Evolutionary conservation across 805 yeast species (phyloP).

Genomic region (Wickerhamomyces xylosicus): DNA sequence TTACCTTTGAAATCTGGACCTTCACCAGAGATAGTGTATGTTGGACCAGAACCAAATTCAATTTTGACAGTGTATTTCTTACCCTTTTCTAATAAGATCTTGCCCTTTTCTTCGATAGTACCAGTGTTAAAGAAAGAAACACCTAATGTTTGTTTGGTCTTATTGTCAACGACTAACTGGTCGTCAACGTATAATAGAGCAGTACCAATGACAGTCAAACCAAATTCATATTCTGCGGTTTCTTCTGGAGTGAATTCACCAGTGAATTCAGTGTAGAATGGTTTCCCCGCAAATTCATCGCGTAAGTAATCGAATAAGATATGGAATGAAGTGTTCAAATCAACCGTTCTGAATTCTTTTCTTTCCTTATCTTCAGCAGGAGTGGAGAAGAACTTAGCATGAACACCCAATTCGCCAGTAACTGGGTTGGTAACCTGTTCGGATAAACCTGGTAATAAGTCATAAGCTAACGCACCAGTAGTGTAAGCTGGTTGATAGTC

Average conservation of each 20-base stretch:
- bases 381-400: slow-evolving; percentile 16
- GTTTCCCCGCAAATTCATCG: slow-evolving; percentile 9
- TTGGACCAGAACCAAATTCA: slow-evolving; percentile 41
- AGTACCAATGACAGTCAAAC: slow-evolving; percentile 42
- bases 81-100: slow-evolving; percentile 31
- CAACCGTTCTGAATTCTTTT: slow-evolving; percentile 21
- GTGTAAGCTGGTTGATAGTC: slow-evolving; percentile 19
- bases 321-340: slow-evolving; percentile 14
- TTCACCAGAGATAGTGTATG: slow-evolving; percentile 17
- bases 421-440: slow-evolving; percentile 15
- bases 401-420: slow-evolving; percentile 18
- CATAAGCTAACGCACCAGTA: slow-evolving; percentile 27
- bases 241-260: slow-evolving; percentile 37
- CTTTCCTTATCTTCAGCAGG: slow-evolving; percentile 4
- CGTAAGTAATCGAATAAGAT: slow-evolving; percentile 22
- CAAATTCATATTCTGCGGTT: slow-evolving; percentile 39
- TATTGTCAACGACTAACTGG: slow-evolving; percentile 44
- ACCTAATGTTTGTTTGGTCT: slow-evolving; percentile 39
- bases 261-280: slow-evolving; percentile 37
- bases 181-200: slow-evolving; percentile 45
- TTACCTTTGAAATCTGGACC: slow-evolving; percentile 22
- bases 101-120: slow-evolving; percentile 37
- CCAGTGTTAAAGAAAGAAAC: slow-evolving; percentile 43
- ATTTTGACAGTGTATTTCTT: slow-evolving; percentile 32
- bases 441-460: slow-evolving; percentile 25